phyloP scores from a whole-genome alignment of 495 filamentous ascomycete species.

The Penicillium steckii region DNA sequence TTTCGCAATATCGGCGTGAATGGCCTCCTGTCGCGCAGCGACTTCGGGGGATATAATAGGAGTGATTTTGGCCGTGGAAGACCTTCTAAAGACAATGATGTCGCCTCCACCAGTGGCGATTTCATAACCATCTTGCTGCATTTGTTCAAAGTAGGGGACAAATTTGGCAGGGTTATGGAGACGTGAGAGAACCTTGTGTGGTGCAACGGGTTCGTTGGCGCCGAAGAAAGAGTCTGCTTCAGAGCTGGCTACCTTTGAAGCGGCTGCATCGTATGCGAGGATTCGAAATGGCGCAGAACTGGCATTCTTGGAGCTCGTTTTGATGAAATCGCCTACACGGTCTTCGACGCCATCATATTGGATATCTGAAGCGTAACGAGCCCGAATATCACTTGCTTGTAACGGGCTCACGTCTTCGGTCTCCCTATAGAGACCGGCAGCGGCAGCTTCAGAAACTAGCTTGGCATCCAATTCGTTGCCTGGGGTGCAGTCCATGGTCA shows the following conservation, averaged over 20 bases:
- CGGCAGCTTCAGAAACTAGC: constrained; percentile 6
- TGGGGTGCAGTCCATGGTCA: constrained; percentile 4
- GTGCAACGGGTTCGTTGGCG: constrained; percentile 43
- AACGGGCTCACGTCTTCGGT: constrained; percentile 44
- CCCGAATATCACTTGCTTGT: constrained; percentile 49
- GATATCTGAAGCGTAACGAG: constrained; percentile 35
- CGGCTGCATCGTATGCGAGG: constrained; percentile 69
- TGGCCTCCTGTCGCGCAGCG: constrained; percentile 5
- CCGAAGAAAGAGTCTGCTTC: constrained; percentile 60
- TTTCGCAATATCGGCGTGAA: constrained; percentile 14
- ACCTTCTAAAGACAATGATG: constrained; percentile 71
- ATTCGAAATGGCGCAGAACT: constrained; percentile 61
- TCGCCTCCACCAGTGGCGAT: constrained; percentile 69
- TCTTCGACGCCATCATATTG: constrained; percentile 30
- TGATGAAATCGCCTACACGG: constrained; percentile 15
- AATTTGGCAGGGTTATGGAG: constrained; percentile 71
- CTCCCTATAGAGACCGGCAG: constrained; percentile 2
- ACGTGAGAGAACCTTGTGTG: constrained; percentile 63
- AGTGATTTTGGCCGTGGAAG: constrained; percentile 23
- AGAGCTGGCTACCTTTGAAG: constrained; percentile 55
- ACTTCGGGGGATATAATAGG: constrained; percentile 8
- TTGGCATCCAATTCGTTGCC: constrained; percentile 14
- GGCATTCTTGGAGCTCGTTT: neutral
- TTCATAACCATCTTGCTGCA: constrained; percentile 69
- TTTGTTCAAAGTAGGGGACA: constrained; percentile 61